phyloP scores from a whole-genome alignment of 1,284 basidiomycete genomes.

The Sanghuangporus sanghuang region DNA sequence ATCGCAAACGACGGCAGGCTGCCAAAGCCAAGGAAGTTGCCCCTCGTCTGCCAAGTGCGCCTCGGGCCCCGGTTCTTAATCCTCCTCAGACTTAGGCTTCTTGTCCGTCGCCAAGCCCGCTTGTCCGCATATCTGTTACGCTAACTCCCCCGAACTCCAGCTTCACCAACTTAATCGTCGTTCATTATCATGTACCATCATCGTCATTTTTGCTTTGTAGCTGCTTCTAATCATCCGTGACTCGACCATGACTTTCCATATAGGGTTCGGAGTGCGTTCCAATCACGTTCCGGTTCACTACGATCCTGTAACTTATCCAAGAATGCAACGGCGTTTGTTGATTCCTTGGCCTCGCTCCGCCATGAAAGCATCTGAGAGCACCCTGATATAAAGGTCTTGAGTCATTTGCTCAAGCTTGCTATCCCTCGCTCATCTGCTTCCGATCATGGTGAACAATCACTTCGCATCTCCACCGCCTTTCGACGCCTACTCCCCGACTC shows the following conservation, averaged over 20 bases:
- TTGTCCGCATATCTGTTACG: neutral
- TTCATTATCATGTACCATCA: neutral
- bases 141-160: neutral
- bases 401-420: neutral
- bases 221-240: neutral
- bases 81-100: neutral
- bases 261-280: neutral
- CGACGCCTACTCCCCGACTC: neutral
- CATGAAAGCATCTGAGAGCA: neutral
- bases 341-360: neutral
- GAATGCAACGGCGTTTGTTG: neutral
- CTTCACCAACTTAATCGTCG: neutral
- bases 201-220: neutral
- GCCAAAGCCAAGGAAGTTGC: constrained; percentile 53
- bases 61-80: constrained; percentile 21
- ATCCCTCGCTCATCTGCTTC: neutral
- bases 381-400: neutral
- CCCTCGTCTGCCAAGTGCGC: constrained; percentile 49
- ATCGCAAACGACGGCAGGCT: constrained; percentile 49
- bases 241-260: neutral
- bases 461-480: neutral
- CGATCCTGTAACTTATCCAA: too few species aligned
- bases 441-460: neutral
- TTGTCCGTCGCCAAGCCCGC: neutral
- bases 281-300: neutral